Conservation (phyloP, 108 stramenopile genomes). For the Asterionellopsis glacialis region DNA sequence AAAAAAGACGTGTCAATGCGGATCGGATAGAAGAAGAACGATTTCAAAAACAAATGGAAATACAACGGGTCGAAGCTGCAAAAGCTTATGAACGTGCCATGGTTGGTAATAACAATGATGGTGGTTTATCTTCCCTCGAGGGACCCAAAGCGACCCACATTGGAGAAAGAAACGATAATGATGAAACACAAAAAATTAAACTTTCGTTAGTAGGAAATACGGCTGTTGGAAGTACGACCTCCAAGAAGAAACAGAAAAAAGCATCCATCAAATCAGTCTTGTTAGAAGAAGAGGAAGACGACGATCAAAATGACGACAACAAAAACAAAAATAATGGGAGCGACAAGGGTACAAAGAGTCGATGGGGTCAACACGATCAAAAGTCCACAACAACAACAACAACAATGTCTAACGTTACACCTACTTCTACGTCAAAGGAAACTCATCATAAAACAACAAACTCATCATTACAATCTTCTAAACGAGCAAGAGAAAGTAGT, state of each 20-base stretch:
- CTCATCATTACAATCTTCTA: no score
- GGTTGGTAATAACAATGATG: constrained; percentile 19
- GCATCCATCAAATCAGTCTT: no score
- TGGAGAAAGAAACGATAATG: constrained; percentile 14
- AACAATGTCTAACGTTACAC: no score
- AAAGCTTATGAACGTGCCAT: constrained; percentile 70
- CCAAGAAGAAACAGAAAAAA: constrained; percentile 9
- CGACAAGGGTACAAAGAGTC: no score
- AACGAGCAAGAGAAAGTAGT: no score
- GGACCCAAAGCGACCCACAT: constrained; percentile 18
- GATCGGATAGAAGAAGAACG: constrained; percentile 47
- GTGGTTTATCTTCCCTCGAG: constrained; percentile 2
- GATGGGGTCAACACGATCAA: no score
- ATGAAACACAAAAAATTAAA: no score
- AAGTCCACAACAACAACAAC: no score
- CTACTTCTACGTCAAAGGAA: no score
- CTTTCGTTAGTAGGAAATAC: background rate
- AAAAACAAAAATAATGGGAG: no score
- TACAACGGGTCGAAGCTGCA: constrained; percentile 69
- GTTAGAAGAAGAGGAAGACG: background rate
- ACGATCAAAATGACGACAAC: background rate
- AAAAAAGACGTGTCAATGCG: constrained; percentile 42
- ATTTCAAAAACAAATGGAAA: constrained; percentile 43
- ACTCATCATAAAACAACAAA: no score
- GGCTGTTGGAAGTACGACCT: background rate